Conservation (phyloP, 225 moss, liverwort and hornwort species). For the Thuidium tamariscinum region DNA sequence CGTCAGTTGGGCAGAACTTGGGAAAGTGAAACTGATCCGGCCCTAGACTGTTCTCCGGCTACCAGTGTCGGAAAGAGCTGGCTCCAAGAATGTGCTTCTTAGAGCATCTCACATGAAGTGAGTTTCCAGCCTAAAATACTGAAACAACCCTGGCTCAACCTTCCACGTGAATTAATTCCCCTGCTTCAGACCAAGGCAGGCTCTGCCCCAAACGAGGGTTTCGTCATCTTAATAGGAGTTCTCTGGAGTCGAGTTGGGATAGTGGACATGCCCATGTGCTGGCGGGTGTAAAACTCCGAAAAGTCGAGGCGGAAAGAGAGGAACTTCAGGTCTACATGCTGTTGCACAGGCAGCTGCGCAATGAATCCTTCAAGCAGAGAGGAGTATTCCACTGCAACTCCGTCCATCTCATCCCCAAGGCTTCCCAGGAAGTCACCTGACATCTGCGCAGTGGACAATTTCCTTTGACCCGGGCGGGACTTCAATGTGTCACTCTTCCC, state of each 20-base stretch:
- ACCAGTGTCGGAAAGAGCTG: background rate
- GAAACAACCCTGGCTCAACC: background rate
- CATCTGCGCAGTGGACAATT: conserved; percentile 41
- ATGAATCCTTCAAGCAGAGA: conserved; percentile 87
- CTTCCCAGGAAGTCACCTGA: conserved; percentile 77
- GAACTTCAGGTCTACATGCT: conserved; percentile 96
- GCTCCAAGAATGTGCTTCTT: background rate
- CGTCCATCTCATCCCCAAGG: conserved; percentile 97
- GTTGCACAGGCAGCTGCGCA: conserved; percentile 89
- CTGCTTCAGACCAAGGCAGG: conserved; percentile 26
- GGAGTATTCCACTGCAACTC: conserved; percentile 87
- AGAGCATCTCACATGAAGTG: background rate
- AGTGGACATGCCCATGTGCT: conserved; percentile 86
- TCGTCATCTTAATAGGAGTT: conserved; percentile 32
- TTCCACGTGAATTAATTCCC: background rate
- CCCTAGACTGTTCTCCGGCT: background rate
- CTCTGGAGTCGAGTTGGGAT: conserved; percentile 49
- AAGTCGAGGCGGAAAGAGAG: conserved; percentile 95
- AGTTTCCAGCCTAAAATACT: background rate
- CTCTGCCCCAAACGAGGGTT: conserved; percentile 37
- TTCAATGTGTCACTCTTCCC: conserved; percentile 39
- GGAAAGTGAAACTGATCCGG: background rate
- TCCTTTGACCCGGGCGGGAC: conserved; percentile 36
- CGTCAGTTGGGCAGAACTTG: background rate
- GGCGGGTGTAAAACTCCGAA: conserved; percentile 93